Conservation (phyloP, 1,139 yeast species). For the Sugiyamaella sp. region DNA sequence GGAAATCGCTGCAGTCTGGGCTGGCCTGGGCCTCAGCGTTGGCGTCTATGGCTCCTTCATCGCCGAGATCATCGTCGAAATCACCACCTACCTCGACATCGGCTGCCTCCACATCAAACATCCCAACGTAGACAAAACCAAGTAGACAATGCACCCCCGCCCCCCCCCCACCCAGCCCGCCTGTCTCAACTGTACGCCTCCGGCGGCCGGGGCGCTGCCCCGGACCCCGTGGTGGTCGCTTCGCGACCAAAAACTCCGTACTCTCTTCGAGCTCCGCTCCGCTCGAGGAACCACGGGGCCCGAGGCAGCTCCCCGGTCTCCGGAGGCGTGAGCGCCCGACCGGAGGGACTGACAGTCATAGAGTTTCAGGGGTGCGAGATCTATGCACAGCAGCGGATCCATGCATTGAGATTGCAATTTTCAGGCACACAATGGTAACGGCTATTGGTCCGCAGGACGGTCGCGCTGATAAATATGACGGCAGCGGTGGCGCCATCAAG, state of each 20-base stretch:
- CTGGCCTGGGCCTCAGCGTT: constrained; percentile 72
- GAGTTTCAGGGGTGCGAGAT: not conserved
- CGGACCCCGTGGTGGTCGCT: not conserved
- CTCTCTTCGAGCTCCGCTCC: not conserved
- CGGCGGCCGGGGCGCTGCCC: not conserved
- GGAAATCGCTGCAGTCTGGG: constrained; percentile 52
- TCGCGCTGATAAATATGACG: constrained; percentile 3
- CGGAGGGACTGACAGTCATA: not conserved
- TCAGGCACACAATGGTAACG: not conserved
- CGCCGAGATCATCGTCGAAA: constrained; percentile 78
- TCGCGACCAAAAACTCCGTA: not conserved
- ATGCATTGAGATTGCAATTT: not conserved
- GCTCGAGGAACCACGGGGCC: not conserved
- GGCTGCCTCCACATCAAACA: constrained; percentile 85
- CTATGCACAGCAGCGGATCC: not conserved
- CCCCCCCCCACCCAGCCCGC: no score
- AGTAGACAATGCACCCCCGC: no score
- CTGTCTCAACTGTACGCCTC: not conserved
- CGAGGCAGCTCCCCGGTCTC: not conserved
- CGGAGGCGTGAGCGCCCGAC: no score
- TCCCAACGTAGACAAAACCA: constrained; percentile 58
- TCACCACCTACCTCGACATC: constrained; percentile 81
- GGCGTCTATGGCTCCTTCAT: constrained; percentile 82
- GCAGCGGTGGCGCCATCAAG: not conserved
- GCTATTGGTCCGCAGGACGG: not conserved